Evolutionary conservation across 2,329 filamentous ascomycete species (phyloP), one percentile per base, ranked within the genome.

Genomic region (Trichoderma afroharzianum): DNA sequence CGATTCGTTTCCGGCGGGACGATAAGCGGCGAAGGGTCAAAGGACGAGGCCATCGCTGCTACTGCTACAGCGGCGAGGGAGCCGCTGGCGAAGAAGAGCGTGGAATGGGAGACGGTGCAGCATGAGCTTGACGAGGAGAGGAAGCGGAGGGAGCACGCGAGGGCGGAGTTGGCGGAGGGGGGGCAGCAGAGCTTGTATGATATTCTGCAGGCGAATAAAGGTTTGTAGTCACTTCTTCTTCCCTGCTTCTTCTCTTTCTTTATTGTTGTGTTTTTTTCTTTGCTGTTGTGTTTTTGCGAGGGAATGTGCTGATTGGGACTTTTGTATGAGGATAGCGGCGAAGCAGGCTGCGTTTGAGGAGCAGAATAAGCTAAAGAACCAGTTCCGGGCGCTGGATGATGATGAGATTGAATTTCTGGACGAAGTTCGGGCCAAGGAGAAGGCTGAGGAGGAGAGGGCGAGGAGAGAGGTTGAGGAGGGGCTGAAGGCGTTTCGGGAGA

Each of bases 331-430:
- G 47, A n/a, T 71, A 92, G 92, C 90, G 74, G 92, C 92, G 71
- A 95, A 95, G 81, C 92, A 95, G 82, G 92, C 93, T 24, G 92
- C 91, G 9, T 94, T 94, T 79, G 93, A 94, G 79, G 93, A 95
- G 80, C 86, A 90, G 74, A 87, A 86, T 74, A 87, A 87, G 74
- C 83, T 95, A 67, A 88, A 89, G 77, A 93, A 95, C 77, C 93
- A 95, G 82, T 95, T 94, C 79, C 88, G 91, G 50, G 85, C 91
- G 3, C 85, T 96, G 33, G 91, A 95, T 78, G 92, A 94, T 72
- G 92, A 94, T 78, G 93, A 95, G 82, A 85, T 92, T 64, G 92
- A 92, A 24, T 95, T 94, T 75, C 82, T 96, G 64, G 89, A 91
- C 61, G 87, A 86, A 59, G 85, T 92, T 50, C 76, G 83, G 63